Percentiles rank a stretch among this genome's conserved stretches.
Conservation (phyloP, 2,329 filamentous ascomycete genomes). For the Pyricularia sp. region DNA sequence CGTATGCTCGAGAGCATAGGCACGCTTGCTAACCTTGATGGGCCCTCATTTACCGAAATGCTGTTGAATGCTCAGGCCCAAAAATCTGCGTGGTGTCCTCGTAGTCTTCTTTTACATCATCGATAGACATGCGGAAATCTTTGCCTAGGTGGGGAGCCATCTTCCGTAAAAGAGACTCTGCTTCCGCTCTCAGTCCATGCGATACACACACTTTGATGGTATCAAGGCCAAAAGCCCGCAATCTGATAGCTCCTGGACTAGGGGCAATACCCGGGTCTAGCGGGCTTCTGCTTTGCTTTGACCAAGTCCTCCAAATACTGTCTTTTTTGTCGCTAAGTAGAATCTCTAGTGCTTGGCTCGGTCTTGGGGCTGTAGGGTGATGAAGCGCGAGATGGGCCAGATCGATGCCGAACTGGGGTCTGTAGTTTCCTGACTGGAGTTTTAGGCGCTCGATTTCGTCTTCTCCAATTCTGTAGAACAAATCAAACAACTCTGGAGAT, state of each 20-base stretch:
- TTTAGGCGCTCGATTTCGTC: slow-evolving; percentile 17
- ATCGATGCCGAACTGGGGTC: slow-evolving; percentile 21
- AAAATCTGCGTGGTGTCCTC: not conserved
- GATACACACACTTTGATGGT: slow-evolving; percentile 23
- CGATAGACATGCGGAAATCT: not conserved
- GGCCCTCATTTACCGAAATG: not conserved
- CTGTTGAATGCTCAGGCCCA: too few species aligned
- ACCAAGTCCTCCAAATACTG: slow-evolving; percentile 6
- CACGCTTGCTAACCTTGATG: not conserved
- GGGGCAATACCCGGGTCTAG: not conserved
- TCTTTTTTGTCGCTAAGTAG: slow-evolving; percentile 25
- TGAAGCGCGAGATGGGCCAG: slow-evolving; percentile 44
- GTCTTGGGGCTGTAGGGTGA: slow-evolving; percentile 43
- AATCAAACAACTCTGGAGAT: slow-evolving; percentile 39
- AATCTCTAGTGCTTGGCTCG: slow-evolving; percentile 37
- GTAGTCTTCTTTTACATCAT: not conserved
- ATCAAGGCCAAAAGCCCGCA: slow-evolving; percentile 34
- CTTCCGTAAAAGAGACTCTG: not conserved
- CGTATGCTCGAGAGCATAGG: not conserved
- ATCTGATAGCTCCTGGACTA: slow-evolving; percentile 7
- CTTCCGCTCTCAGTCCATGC: not conserved
- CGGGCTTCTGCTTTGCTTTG: not conserved
- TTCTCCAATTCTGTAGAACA: slow-evolving; percentile 36
- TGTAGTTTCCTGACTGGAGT: not conserved
- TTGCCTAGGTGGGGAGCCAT: not conserved